phyloP scores from a whole-genome alignment of 2,329 filamentous ascomycete species.

The Diaporthe humulicola region DNA sequence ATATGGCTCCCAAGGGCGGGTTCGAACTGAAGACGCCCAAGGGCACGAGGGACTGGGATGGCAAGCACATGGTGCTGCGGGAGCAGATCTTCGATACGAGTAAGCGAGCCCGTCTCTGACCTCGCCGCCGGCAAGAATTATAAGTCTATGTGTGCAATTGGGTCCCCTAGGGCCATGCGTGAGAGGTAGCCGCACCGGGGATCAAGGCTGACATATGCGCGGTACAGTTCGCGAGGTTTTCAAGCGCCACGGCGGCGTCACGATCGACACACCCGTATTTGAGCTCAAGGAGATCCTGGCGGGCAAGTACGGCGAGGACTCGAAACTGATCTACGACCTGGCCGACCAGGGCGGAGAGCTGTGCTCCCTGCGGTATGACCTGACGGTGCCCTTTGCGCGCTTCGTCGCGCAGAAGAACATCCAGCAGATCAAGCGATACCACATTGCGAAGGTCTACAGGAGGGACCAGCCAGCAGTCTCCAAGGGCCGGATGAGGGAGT shows the following conservation, averaged over 20 bases:
- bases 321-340: conserved; percentile 91
- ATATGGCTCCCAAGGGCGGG: conserved; percentile 38
- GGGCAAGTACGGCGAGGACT: conserved; percentile 93
- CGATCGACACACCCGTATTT: conserved; percentile 87
- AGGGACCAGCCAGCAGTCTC: conserved; percentile 83
- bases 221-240: conserved; percentile 78
- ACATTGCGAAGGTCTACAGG: conserved; percentile 89
- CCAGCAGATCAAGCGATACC: conserved; percentile 91
- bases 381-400: conserved; percentile 91
- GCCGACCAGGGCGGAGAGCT: conserved; percentile 89
- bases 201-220: conserved; percentile 50
- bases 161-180: neutral
- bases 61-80: conserved; percentile 44
- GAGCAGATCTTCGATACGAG: conserved; percentile 46
- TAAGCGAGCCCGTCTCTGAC: neutral
- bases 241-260: conserved; percentile 84
- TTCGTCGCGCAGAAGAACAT: conserved; percentile 91
- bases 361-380: conserved; percentile 85
- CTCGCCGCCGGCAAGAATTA: conserved; percentile 16
- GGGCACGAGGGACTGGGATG: conserved; percentile 47
- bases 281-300: conserved; percentile 88
- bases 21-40: conserved; percentile 46
- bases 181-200: neutral
- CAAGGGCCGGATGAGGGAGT: conserved; percentile 94
- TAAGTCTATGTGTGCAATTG: neutral